Evolutionary conservation across 108 stramenopile species (phyloP).

Genomic region (Bacterosira constricta): DNA sequence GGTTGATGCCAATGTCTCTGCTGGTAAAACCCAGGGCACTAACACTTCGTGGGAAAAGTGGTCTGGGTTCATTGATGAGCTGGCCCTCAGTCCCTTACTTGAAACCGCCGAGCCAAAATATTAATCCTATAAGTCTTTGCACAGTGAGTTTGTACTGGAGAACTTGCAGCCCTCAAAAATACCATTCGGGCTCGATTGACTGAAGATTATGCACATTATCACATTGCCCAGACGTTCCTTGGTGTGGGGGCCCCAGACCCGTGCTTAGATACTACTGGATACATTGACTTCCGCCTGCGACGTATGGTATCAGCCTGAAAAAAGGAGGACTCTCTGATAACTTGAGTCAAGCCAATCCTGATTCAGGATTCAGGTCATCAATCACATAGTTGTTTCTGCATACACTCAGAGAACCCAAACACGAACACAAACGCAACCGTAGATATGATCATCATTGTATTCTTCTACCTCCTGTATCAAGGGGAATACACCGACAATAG

Average conservation of each 20-base stretch:
- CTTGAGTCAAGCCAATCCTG: too few relatives aligned
- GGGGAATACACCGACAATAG: conserved; percentile 20
- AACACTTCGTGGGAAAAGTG: too few relatives aligned
- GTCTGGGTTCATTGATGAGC: conserved; percentile 6
- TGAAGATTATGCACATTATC: conserved; percentile 39
- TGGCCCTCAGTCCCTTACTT: too few relatives aligned
- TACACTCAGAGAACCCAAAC: not conserved
- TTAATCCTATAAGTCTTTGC: conserved; percentile 28
- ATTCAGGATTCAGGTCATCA: conserved; percentile 6
- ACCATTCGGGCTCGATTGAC: conserved; percentile 14
- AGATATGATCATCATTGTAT: too few relatives aligned
- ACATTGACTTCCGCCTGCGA: conserved; percentile 23
- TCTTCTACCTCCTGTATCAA: too few relatives aligned
- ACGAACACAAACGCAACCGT: conserved; percentile 30
- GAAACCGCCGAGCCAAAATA: conserved; percentile 21
- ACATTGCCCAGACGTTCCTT: conserved; percentile 33
- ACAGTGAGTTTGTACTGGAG: too few relatives aligned
- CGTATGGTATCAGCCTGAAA: conserved; percentile 18
- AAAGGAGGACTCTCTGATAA: conserved; percentile 36
- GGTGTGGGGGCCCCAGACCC: conserved; percentile 32
- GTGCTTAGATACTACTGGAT: conserved; percentile 3
- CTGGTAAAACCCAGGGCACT: too few relatives aligned
- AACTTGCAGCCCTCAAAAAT: too few relatives aligned
- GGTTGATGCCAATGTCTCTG: too few relatives aligned
- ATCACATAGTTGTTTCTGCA: too few relatives aligned